Base-by-base conservation (phyloP, 192 early-diverging fungal species). In the Gaertneriomyces sp. region DNA sequence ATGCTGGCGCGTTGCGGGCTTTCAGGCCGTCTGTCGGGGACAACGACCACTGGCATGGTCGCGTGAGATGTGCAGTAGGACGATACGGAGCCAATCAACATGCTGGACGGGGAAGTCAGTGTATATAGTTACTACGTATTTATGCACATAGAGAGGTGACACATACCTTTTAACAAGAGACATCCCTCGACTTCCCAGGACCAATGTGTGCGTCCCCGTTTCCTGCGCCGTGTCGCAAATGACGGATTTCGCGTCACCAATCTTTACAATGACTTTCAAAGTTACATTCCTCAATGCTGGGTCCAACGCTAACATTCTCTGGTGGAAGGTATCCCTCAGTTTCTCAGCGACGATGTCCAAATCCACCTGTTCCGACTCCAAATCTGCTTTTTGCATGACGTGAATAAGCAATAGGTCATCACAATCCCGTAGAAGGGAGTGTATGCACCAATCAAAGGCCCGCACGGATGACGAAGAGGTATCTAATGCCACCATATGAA, bases 401-500 rank as follows among this genome's bases (percentile, higher is more conserved):
- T 56, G 4, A 9, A 56, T 33, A 16, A 56, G 12, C 17, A 56
- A 16, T 9, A 56, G 14, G 16, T 56, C 54, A 56, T 56, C 54
- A 16, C 33, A 16, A 39, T 56, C 54, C 38, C 39, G 17, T 16
- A 39, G 2, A 14, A 56, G 38, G 16, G 16, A 33, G 5, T 39
- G 16, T 14, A 16, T 38, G 12, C 12, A 16, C 54, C 54, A 56
- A 38, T 56, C 54, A 8, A 56, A 56, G 14, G 54, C 54, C 14
- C 39, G 20, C 4, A 38, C 54, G 16, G 54, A 56, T 25, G 39
- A 39, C 3, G 33, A 12, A 56, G 54, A 56, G 38, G 17, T 4
- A 39, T 56, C 54, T 12, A 56, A 5, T 16, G 54, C 54, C 5
- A 56, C 54, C 54, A 56, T 56, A 38, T 56, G 49, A 20, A 51